Percentiles rank a stretch among this genome's conserved stretches.
phyloP scores from a whole-genome alignment of 2,329 filamentous ascomycete species.

The Cordyceps cateniannulata region DNA sequence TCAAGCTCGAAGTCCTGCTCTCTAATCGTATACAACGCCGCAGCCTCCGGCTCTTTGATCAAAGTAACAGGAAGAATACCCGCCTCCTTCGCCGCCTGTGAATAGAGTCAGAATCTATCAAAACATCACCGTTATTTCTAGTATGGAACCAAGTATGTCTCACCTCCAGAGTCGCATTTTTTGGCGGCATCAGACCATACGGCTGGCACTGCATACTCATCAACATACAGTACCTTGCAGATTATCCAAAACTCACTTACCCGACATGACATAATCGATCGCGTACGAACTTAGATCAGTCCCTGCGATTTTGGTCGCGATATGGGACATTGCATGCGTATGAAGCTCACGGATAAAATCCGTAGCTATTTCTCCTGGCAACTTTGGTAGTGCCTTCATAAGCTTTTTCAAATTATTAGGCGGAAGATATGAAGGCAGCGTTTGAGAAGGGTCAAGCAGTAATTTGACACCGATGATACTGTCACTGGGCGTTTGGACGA shows the following conservation, averaged over 20 bases:
- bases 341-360: slow-evolving; percentile 16
- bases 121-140: too few species aligned
- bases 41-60: slow-evolving; percentile 18
- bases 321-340: slow-evolving; percentile 14
- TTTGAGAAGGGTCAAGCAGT: slow-evolving; percentile 16
- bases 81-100: slow-evolving; percentile 14
- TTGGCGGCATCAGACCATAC: slow-evolving; percentile 18
- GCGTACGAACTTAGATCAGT: slow-evolving; percentile 13
- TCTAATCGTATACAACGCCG: slow-evolving; percentile 15
- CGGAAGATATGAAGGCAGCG: slow-evolving; percentile 14
- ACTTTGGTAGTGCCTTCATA: background rate
- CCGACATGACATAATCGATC: slow-evolving; percentile 16
- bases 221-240: background rate
- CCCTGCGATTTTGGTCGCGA: slow-evolving; percentile 12
- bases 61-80: slow-evolving; percentile 15
- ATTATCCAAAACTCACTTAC: background rate
- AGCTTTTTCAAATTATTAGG: too few species aligned
- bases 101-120: background rate
- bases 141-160: too few species aligned
- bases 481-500: background rate
- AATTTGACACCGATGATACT: slow-evolving; percentile 17
- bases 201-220: slow-evolving; percentile 13
- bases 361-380: slow-evolving; percentile 13
- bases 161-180: slow-evolving; percentile 15
- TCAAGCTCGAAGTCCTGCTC: slow-evolving; percentile 7